Evolutionary conservation across 331 rosid species (phyloP).

Genomic region (Phaseolus coccineus): DNA sequence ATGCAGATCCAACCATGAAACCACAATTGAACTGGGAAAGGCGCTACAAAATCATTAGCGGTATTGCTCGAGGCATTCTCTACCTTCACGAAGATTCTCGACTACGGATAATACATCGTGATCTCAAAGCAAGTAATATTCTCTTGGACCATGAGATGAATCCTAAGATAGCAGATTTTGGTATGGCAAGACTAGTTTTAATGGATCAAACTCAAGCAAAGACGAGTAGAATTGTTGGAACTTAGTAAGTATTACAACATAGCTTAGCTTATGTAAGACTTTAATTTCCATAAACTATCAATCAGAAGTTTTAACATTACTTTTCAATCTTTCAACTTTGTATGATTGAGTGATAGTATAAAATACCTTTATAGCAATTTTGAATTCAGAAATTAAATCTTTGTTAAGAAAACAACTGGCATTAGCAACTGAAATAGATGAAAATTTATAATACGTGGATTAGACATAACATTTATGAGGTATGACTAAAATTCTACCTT

Average conservation of each 20-base stretch:
- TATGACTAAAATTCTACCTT: not conserved
- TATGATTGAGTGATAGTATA: no score
- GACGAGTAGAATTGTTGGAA: not conserved
- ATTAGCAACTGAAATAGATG: not conserved
- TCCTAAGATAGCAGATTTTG: conserved; percentile 4
- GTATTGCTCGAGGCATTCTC: not conserved
- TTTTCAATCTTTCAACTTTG: no score
- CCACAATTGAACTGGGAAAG: not conserved
- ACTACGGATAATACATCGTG: not conserved
- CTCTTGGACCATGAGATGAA: not conserved
- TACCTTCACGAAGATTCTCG: not conserved
- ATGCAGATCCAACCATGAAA: not conserved
- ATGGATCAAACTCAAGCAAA: not conserved
- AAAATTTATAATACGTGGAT: not conserved
- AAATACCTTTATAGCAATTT: no score
- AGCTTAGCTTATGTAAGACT: not conserved
- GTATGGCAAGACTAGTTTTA: not conserved
- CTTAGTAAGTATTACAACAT: not conserved
- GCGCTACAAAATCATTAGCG: not conserved
- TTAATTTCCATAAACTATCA: not conserved
- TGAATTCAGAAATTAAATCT: no score
- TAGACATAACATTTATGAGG: not conserved
- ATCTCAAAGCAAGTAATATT: conserved; percentile 1
- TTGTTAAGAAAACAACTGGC: not conserved
- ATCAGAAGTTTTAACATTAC: not conserved